phyloP scores from a whole-genome alignment of 2,329 filamentous ascomycete species.

The Diplodia sapinea region DNA sequence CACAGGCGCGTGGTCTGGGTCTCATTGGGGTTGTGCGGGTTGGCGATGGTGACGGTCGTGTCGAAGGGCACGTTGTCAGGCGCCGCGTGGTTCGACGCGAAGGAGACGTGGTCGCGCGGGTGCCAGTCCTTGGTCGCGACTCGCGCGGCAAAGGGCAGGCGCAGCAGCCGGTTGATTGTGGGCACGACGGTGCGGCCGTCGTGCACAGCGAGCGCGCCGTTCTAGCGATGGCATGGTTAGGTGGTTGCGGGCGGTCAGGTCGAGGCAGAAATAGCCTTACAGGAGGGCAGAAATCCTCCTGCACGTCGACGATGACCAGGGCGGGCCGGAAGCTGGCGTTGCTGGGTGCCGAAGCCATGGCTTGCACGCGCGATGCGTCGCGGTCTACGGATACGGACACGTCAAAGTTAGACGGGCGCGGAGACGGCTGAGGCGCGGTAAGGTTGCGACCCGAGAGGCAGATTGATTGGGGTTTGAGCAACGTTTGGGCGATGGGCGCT shows the following conservation, averaged over 20 bases:
- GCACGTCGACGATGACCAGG: conserved; percentile 82
- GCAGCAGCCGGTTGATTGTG: conserved; percentile 75
- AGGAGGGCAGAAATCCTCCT: conserved; percentile 93
- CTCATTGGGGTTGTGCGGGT: conserved; percentile 68
- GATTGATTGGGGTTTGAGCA: conserved; percentile 23
- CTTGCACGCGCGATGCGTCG: conserved; percentile 1
- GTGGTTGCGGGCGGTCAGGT: conserved; percentile 28
- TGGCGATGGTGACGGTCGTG: conserved; percentile 67
- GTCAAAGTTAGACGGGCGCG: not conserved
- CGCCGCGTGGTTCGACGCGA: conserved; percentile 75
- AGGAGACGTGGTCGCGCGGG: conserved; percentile 82
- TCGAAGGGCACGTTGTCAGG: conserved; percentile 71
- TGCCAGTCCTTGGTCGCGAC: conserved; percentile 95
- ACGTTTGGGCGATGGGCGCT: conserved; percentile 1
- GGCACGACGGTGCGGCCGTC: conserved; percentile 73
- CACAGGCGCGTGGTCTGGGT: conserved; percentile 75
- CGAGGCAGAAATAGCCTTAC: conserved; percentile 59
- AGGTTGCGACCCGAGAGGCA: not conserved
- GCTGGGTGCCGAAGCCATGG: not conserved
- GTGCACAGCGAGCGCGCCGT: conserved; percentile 82
- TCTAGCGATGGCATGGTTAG: conserved; percentile 54
- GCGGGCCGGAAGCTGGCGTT: conserved; percentile 55
- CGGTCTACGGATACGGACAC: no score
- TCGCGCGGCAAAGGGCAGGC: conserved; percentile 72
- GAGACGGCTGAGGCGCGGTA: not conserved